Conservation (phyloP, 2,329 filamentous ascomycete species). For the Hymenoscyphus salicellus region DNA sequence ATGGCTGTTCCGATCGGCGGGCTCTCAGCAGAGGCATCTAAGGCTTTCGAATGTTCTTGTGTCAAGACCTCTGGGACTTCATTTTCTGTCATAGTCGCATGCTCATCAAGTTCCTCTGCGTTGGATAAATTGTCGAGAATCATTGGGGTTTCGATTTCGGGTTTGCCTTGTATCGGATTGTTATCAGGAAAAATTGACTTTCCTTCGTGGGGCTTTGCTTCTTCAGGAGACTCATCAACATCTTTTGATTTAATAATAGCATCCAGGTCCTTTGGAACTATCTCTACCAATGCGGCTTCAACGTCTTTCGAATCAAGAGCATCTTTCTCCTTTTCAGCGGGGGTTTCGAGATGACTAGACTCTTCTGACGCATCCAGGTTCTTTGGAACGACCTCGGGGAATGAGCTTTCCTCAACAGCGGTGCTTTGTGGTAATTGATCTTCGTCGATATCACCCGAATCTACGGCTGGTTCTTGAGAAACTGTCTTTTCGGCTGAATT, state of each 20-base stretch:
- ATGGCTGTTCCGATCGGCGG: not conserved
- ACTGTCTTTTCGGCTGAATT: no score
- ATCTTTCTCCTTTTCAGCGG: not conserved
- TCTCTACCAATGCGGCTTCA: not conserved
- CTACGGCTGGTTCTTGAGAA: not conserved
- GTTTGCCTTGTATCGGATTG: not conserved
- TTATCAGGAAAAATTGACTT: not conserved
- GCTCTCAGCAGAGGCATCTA: not conserved
- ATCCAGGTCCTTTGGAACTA: not conserved
- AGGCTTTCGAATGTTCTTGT: not conserved
- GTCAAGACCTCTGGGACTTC: no score
- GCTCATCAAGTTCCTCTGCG: not conserved
- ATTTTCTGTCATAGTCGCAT: not conserved
- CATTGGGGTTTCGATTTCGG: not conserved
- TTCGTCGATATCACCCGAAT: not conserved
- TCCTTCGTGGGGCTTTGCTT: not conserved
- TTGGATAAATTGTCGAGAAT: not conserved
- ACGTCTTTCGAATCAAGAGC: not conserved
- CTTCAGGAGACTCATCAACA: not conserved
- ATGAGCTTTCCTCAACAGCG: not conserved
- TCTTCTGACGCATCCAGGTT: not conserved
- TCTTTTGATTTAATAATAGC: not conserved
- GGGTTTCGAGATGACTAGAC: not conserved
- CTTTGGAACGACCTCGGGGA: not conserved
- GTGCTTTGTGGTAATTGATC: not conserved